Conservation (phyloP, 805 yeast genomes). For the Ogataea methanolica region DNA sequence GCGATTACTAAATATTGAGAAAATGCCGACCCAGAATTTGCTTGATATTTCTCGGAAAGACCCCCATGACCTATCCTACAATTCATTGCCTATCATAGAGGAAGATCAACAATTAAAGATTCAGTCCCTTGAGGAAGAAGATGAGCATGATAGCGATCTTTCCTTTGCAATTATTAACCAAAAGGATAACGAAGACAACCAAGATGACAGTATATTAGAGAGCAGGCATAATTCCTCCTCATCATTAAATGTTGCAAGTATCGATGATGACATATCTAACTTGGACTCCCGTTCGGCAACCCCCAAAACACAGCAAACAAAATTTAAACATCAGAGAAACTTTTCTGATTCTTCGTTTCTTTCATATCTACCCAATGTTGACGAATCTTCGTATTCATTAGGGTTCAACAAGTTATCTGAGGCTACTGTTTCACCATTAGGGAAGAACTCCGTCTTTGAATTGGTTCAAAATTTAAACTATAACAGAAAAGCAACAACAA, state of each 20-base stretch:
- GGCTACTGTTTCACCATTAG: slow-evolving; percentile 48
- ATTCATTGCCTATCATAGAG: slow-evolving; percentile 6
- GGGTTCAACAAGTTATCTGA: slow-evolving; percentile 38
- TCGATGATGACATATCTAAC: slow-evolving; percentile 12
- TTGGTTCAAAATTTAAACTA: slow-evolving; percentile 60
- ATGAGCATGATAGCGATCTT: neutral
- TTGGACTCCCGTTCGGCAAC: slow-evolving; percentile 1
- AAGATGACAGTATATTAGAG: neutral
- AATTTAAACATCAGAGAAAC: slow-evolving; percentile 16
- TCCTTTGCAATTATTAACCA: neutral
- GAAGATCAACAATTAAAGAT: slow-evolving; percentile 7
- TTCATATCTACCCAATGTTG: slow-evolving; percentile 27
- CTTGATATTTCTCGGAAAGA: neutral
- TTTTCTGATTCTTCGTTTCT: slow-evolving; percentile 24
- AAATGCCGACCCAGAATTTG: neutral
- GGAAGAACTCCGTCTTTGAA: slow-evolving; percentile 75
- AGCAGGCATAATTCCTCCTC: slow-evolving; percentile 6
- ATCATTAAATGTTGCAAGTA: slow-evolving; percentile 12
- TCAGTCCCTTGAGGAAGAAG: slow-evolving; percentile 1
- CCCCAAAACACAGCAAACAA: slow-evolving; percentile 1
- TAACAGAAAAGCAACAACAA: slow-evolving; percentile 23
- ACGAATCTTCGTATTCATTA: slow-evolving; percentile 32
- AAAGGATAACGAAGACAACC: neutral
- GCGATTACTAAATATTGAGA: neutral
- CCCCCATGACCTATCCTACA: neutral